Base-by-base conservation (phyloP, 495 filamentous ascomycete species). In the Podospora pseudocomata region DNA sequence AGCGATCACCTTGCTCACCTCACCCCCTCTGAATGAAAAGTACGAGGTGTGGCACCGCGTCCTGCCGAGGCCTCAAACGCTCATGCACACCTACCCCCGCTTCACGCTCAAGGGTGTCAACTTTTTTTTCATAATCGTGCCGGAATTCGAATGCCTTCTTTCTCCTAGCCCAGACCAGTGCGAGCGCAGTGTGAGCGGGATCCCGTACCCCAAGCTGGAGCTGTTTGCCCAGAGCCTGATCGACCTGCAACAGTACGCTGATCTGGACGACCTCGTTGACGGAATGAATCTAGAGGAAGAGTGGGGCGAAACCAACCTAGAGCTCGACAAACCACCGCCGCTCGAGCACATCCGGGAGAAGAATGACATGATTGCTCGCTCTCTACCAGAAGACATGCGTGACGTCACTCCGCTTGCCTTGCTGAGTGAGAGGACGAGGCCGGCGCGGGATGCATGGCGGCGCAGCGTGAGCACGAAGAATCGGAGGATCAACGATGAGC, bases 261-360 rank as follows among this genome's bases (percentile, higher is more conserved):
- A 67, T 28, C 30, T 65, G 20, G 55, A 55, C 1, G 68, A 70
- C 26, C 49, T 70, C 6, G 26, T 67, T 3, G 65, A 67, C 56
- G 68, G 65, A 23, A 70, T 70, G 57, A 27, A 70, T 26, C 19
- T 68, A 23, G 27, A 65, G n/a, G 62, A 68, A 39, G 44, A 20
- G 11, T 63, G 69, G 65, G 66, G 57, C 56, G 58, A 67, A 23
- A 5, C 3, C 4, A 30, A 53, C 28, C 63, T 70, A 5, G n/a
- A 65, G 4, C 53, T 70, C 13, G 54, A 64, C n/a, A 71, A 75
- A 20, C 77, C 74, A n/a, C 77, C 75, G 9, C 63, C 57, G 56
- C 60, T 54, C 11, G 49, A 65, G n/a, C 16, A 62, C 28, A 65
- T 65, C 49, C 34, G 18, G 18, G 15, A 44, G 26, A 69, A 49